These are phyloP conservation scores for Xylaria arbuscula DNA, from an alignment of 2,329 filamentous ascomycete species.

Conservation along the genomic window DNA sequence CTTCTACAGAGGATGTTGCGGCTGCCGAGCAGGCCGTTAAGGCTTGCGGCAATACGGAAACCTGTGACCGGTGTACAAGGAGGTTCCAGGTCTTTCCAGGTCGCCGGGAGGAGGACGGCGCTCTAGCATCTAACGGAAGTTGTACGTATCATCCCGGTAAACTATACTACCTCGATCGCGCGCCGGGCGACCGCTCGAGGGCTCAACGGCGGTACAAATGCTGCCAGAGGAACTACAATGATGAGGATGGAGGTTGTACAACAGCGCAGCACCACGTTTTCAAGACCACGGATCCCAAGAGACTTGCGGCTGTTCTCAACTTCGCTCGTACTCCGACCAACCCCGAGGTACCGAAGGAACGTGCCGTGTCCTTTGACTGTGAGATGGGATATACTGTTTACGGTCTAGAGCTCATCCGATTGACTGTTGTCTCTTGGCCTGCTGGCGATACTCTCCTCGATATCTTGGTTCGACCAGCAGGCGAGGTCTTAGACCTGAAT, in stretches of 20 bases:
- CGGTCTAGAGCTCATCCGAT: constrained; percentile 87
- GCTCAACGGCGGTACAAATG: constrained; percentile 77
- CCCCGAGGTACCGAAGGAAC: constrained; percentile 58
- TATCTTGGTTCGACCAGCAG: constrained; percentile 83
- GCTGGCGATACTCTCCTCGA: constrained; percentile 80
- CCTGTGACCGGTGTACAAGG: constrained; percentile 85
- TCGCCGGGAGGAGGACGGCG: constrained; percentile 78
- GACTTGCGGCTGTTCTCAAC: constrained; percentile 81
- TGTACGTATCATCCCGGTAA: constrained; percentile 87
- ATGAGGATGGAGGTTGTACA: constrained; percentile 75
- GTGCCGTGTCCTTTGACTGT: constrained; percentile 89
- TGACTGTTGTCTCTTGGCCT: constrained; percentile 92
- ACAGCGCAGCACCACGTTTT: constrained; percentile 82
- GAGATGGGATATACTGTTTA: constrained; percentile 96
- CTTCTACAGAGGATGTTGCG: constrained; percentile 73
- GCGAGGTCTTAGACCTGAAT: constrained; percentile 89
- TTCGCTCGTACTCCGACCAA: constrained; percentile 83
- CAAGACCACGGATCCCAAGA: constrained; percentile 80
- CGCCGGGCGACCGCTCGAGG: constrained; percentile 66
- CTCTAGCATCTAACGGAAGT: constrained; percentile 78
- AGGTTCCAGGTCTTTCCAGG: constrained; percentile 95
- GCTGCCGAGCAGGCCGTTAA: constrained; percentile 73
- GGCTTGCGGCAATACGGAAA: constrained; percentile 80
- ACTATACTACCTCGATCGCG: constrained; percentile 67
- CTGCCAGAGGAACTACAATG: constrained; percentile 79